Evolutionary conservation across 768 basidiomycete species (phyloP), one percentile per base, ranked within the genome.

Genomic region (Sporobolomyces phaffii): DNA sequence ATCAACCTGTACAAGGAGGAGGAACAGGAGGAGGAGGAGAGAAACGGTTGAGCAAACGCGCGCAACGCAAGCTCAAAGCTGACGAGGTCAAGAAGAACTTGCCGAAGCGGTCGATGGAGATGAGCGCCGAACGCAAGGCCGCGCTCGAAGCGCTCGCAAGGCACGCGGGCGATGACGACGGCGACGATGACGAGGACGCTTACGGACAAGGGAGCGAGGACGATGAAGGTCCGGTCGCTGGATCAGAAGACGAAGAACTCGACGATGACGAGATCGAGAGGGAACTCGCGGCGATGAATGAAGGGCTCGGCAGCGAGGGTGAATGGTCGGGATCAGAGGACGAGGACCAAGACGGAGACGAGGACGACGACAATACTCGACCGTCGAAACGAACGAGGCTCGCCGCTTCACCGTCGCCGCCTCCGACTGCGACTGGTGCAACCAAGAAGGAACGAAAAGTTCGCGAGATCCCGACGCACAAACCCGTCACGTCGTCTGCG

Each of bases 401-500:
- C 40, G 52, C 72, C 40, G 40, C 61, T 3, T 56, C 65, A 6
- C 61, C 51, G 9, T 47, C 63, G 10, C 61, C 58, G 8, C 49
- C 57, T 1, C 59, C 64, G 2, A 41, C 51, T 2, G 34, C 34
- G 9, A 9, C 38, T 38, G 9, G 10, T 9, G 38, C n/a, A n/a
- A n/a, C n/a, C n/a, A n/a, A n/a, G 34, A 60, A 57, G 26, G 54
- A 56, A 29, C 26, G 20, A 13, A 44, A 67, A 38, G 9, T 29
- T 40, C 61, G 57, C 17, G 38, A 22, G 41, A 41, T 36, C 47
- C 7, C 38, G 76, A 74, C 56, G 5, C 51, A 76, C 73, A 76
- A 50, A 74, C 75, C 62, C 73, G 81, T 72, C 69, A 78, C 76
- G 82, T 86, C 62, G 9, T 80, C 80, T 14, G 82, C 85, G 1